phyloP scores from a whole-genome alignment of 1,284 basidiomycete species.

The Ustilago vetiveriae region DNA sequence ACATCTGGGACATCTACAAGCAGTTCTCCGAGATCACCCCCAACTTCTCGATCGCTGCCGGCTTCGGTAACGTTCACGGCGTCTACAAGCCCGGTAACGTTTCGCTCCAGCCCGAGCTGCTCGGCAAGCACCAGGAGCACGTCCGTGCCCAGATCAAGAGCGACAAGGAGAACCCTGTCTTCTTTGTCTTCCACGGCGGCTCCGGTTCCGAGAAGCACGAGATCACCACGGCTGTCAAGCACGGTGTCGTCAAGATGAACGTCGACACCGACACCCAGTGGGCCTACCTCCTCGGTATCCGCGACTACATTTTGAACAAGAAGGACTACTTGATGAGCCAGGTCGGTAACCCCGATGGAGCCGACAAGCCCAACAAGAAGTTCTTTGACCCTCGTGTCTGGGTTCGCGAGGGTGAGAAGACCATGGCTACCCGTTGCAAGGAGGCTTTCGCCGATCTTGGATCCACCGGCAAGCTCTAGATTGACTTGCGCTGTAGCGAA shows the following conservation, averaged over 20 bases:
- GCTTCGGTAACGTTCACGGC: slow-evolving; percentile 92
- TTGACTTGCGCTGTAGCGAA: too few relatives aligned
- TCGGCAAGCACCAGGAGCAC: slow-evolving; percentile 89
- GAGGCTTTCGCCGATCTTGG: slow-evolving; percentile 90
- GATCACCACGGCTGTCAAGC: slow-evolving; percentile 87
- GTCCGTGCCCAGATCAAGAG: slow-evolving; percentile 78
- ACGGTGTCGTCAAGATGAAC: slow-evolving; percentile 75
- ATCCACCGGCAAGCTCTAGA: slow-evolving; percentile 61
- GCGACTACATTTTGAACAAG: slow-evolving; percentile 67
- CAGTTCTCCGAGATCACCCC: slow-evolving; percentile 85
- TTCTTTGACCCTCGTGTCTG: slow-evolving; percentile 77
- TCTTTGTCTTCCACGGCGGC: slow-evolving; percentile 99
- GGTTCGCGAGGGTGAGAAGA: slow-evolving; percentile 99
- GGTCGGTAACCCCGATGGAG: slow-evolving; percentile 66
- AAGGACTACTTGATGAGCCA: slow-evolving; percentile 66
- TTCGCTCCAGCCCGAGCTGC: slow-evolving; percentile 87
- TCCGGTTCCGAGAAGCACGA: slow-evolving; percentile 97
- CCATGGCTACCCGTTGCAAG: slow-evolving; percentile 84
- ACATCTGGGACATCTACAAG: slow-evolving; percentile 85
- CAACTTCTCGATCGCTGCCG: slow-evolving; percentile 95
- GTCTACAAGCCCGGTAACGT: slow-evolving; percentile 72
- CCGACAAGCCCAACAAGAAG: slow-evolving; percentile 67
- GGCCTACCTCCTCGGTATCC: slow-evolving; percentile 87
- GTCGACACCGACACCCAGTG: slow-evolving; percentile 80
- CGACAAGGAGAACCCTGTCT: slow-evolving; percentile 74